Evolutionary conservation across 1,139 yeast species (phyloP), one percentile per base, ranked within the genome.

Genomic region (Kurtzmaniella quercitrusa): DNA sequence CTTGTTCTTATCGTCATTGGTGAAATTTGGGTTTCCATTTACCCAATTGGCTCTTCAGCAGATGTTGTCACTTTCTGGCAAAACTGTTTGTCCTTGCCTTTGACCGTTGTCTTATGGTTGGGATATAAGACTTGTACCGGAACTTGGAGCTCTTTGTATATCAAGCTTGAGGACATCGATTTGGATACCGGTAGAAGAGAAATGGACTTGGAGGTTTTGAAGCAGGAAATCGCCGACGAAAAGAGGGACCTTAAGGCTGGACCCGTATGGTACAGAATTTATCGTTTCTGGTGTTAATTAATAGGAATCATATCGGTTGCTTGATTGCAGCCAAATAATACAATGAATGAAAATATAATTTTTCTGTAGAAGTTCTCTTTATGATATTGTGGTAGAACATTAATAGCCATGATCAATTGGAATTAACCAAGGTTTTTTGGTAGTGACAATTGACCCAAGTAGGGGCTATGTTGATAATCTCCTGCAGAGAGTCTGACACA

Each of bases 121-220:
- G 53, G 47, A 12, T 61, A 57, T 52, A 67, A 66, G 48, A 19
- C 20, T 9, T 57, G 42, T 42, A 45, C 50, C 41, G 50, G 52
- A 36, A 48, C 61, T 12, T 68, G 71, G 69, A 50, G 48, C 32
- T 38, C 41, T 28, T 48, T 62, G 28, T 57, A 54, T 52, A 54
- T 74, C 47, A 65, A 61, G 42, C 61, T 68, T 45, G 54, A 50
- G 20, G 74, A 74, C 33, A 64, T 75, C 40, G 80, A 76, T 54
- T 62, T 76, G 48, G 80, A 75, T 54, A 68, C 77, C 12, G 80
- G 80, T 21, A 64, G 76, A 57, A 66, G 77, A 54, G 75, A 71
- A 38, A 56, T 67, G 42, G 77, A 74, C 48, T 42, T 74, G 33
- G 79, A 73, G 45, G 44, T 56, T 9, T 65, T 75, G 57, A 72